A percentile compares a stretch with the other conserved stretches of the same genome.
phyloP scores from a whole-genome alignment of 768 basidiomycete genomes.

The Strobilomyces dryophilus region DNA sequence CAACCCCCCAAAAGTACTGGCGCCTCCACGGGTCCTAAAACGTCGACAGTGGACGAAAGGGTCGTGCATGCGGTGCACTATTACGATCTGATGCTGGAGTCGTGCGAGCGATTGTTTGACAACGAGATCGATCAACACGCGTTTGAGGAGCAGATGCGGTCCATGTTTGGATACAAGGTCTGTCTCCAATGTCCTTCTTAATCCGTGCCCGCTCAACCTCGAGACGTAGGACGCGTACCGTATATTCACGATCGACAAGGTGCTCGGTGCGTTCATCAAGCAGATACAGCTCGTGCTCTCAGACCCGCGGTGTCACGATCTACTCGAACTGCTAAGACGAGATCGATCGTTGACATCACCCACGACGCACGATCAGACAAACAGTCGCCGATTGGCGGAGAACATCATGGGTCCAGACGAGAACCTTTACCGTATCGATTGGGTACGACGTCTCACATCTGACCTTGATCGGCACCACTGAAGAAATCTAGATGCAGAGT shows the following conservation, averaged over 20 bases:
- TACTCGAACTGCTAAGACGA: conserved; percentile 65
- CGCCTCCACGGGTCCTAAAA: conserved; percentile 15
- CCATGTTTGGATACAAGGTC: conserved; percentile 82
- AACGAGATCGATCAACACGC: conserved; percentile 81
- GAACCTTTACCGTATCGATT: conserved; percentile 76
- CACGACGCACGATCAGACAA: conserved; percentile 69
- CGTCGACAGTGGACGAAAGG: conserved; percentile 31
- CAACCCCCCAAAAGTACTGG: conserved; percentile 9
- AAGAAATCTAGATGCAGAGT: conserved; percentile 50
- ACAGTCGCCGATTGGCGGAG: conserved; percentile 62
- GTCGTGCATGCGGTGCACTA: conserved; percentile 56
- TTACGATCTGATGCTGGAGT: conserved; percentile 80
- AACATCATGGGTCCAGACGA: conserved; percentile 72
- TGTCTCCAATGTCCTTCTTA: not conserved
- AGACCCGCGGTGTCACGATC: conserved; percentile 67
- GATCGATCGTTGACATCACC: conserved; percentile 57
- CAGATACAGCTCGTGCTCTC: conserved; percentile 76
- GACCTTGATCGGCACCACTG: not conserved
- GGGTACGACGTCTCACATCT: conserved; percentile 44
- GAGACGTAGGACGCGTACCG: conserved; percentile 65
- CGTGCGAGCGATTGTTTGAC: conserved; percentile 89
- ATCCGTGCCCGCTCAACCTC: conserved; percentile 1
- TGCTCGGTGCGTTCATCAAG: conserved; percentile 85
- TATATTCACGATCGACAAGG: conserved; percentile 91
- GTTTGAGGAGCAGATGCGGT: conserved; percentile 90